Evolutionary conservation across 2,329 filamentous ascomycete species (phyloP).

Genomic region (Didymosphaeria variabile): DNA sequence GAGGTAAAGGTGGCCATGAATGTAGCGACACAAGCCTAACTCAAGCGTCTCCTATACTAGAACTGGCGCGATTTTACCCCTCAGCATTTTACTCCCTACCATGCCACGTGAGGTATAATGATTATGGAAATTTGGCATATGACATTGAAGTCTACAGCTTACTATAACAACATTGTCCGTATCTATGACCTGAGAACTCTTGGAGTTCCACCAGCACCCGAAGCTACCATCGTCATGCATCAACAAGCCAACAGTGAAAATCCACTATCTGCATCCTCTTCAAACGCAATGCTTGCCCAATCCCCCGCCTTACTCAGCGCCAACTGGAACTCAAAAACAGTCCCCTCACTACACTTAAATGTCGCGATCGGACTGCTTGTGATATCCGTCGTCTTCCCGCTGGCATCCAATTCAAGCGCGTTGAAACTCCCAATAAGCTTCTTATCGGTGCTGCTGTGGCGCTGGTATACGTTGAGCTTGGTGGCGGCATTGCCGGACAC

Average conservation of each 20-base stretch:
- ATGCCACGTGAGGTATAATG: no score
- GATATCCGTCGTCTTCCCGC: background rate
- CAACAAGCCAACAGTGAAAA: conserved; percentile 8
- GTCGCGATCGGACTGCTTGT: background rate
- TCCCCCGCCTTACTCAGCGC: background rate
- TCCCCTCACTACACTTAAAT: background rate
- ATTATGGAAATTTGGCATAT: no score
- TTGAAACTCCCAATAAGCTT: background rate
- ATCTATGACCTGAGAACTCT: no score
- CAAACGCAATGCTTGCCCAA: conserved; percentile 2
- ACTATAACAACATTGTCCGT: no score
- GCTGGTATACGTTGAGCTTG: background rate
- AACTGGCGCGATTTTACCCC: no score
- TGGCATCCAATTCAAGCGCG: background rate
- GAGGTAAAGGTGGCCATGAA: no score
- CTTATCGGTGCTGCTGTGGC: conserved; percentile 5
- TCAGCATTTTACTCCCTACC: no score
- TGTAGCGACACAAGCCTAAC: no score
- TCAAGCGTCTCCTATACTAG: no score
- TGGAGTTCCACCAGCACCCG: no score
- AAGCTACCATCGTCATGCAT: no score
- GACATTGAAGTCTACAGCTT: no score
- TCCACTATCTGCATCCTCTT: background rate
- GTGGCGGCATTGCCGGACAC: background rate
- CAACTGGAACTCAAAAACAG: conserved; percentile 7